Evolutionary conservation across 768 basidiomycete genomes (phyloP).

Genomic region (Panus rudis): DNA sequence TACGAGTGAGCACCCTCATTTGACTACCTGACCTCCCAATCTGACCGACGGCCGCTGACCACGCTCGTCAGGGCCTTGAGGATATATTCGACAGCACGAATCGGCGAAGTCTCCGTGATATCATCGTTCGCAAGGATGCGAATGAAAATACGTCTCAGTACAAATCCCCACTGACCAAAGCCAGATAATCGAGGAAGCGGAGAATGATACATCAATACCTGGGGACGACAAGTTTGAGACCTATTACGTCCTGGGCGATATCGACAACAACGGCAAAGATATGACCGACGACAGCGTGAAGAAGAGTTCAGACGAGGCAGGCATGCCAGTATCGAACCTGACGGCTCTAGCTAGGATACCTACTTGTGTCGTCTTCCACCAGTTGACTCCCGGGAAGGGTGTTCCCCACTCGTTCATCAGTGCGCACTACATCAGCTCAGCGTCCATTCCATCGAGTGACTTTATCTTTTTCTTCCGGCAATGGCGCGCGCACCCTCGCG

Average conservation of each 20-base stretch:
- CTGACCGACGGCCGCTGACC: no score
- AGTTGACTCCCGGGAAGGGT: conserved; percentile 44
- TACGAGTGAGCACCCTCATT: conserved; percentile 59
- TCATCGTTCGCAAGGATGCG: conserved; percentile 30
- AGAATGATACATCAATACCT: conserved; percentile 12
- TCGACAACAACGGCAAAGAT: background rate
- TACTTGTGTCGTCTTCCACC: conserved; percentile 53
- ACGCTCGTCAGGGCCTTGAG: conserved; percentile 41
- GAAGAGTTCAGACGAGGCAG: no score
- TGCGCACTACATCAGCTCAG: conserved; percentile 16
- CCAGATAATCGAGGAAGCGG: conserved; percentile 12
- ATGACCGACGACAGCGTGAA: conserved; percentile 2
- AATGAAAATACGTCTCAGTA: background rate
- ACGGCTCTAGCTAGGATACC: conserved; percentile 36
- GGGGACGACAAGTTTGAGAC: conserved; percentile 19
- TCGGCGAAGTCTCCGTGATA: conserved; percentile 46
- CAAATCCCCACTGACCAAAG: conserved; percentile 3
- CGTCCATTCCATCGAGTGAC: background rate
- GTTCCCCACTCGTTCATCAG: conserved; percentile 60
- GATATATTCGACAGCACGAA: conserved; percentile 53
- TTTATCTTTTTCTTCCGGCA: conserved; percentile 40
- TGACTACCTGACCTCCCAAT: no score
- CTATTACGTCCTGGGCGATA: conserved; percentile 6
- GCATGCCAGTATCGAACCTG: no score
- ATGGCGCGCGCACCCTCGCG: conserved; percentile 58